Evolutionary conservation across 2,329 filamentous ascomycete genomes (phyloP).

Genomic region (Alternaria sp.): DNA sequence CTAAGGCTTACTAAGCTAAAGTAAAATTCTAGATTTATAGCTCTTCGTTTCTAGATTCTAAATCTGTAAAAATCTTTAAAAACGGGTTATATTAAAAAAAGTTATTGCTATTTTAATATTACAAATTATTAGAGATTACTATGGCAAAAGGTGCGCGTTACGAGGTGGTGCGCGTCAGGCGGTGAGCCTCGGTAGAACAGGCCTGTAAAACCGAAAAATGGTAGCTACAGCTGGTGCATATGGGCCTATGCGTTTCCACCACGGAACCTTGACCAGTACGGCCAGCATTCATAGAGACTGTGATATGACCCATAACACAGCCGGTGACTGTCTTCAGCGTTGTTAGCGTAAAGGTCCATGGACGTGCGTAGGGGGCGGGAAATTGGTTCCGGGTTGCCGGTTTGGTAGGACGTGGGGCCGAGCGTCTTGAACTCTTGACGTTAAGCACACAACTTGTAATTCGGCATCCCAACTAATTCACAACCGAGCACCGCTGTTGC

Average conservation of each 20-base stretch:
- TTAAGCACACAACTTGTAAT: constrained; percentile 11
- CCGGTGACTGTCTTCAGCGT: not conserved
- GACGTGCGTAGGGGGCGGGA: constrained; percentile 3
- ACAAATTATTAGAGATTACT: too few relatives aligned
- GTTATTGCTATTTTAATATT: too few relatives aligned
- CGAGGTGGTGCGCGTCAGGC: too few relatives aligned
- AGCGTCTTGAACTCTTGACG: constrained; percentile 19
- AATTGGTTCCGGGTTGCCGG: constrained; percentile 6
- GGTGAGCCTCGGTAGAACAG: too few relatives aligned
- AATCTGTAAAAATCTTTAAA: too few relatives aligned
- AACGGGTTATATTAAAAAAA: too few relatives aligned
- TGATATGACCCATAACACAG: not conserved
- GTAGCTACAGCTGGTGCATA: not conserved
- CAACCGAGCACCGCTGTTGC: constrained; percentile 6
- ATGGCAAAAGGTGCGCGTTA: too few relatives aligned
- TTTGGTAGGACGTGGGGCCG: constrained; percentile 17
- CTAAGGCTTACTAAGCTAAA: too few relatives aligned
- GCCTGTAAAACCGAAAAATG: not conserved
- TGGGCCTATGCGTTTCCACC: not conserved
- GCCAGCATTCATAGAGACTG: not conserved
- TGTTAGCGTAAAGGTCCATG: not conserved
- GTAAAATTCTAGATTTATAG: too few relatives aligned
- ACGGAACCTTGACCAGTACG: not conserved
- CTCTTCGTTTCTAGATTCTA: too few relatives aligned
- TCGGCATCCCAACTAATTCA: constrained; percentile 1